Percentiles rank a stretch among this genome's conserved stretches.
phyloP scores from a whole-genome alignment of 345 rosid species.

The Hibiscus syriacus region DNA sequence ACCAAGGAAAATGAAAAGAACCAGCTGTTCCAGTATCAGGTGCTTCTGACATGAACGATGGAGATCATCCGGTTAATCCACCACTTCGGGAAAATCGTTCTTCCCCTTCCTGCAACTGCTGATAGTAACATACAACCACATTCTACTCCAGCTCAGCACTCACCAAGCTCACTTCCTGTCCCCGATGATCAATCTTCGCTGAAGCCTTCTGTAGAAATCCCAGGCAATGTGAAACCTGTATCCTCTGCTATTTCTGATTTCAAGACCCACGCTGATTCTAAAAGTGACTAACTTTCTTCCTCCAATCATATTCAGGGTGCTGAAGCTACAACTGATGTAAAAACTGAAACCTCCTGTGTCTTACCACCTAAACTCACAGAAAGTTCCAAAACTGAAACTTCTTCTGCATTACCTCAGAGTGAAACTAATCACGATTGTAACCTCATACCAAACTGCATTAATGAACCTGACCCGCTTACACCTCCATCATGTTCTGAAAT shows the following conservation, averaged over 20 bases:
- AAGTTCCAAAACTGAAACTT: slow-evolving; percentile 9
- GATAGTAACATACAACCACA: slow-evolving; percentile 17
- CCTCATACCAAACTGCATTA: slow-evolving; percentile 8
- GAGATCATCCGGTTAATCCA: not conserved
- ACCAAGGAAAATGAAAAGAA: slow-evolving; percentile 12
- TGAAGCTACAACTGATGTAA: slow-evolving; percentile 12
- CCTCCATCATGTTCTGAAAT: slow-evolving; percentile 28
- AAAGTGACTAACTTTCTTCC: slow-evolving; percentile 9
- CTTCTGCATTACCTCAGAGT: slow-evolving; percentile 18
- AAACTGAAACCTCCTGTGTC: not conserved
- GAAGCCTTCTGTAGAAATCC: slow-evolving; percentile 18
- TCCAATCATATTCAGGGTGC: slow-evolving; percentile 16
- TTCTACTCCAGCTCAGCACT: slow-evolving; percentile 10
- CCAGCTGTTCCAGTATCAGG: not conserved
- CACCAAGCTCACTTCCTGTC: slow-evolving; percentile 15
- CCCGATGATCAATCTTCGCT: slow-evolving; percentile 16
- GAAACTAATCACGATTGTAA: slow-evolving; percentile 21
- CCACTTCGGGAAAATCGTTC: slow-evolving; percentile 13
- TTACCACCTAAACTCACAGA: not conserved
- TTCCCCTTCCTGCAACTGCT: slow-evolving; percentile 15
- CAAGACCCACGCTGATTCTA: slow-evolving; percentile 17
- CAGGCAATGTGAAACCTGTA: slow-evolving; percentile 16
- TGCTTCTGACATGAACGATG: not conserved
- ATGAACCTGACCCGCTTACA: slow-evolving; percentile 17
- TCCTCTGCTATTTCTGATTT: slow-evolving; percentile 17